These are phyloP conservation scores for Crotalaria pallida DNA, from an alignment of 306 rosid genomes.

Conservation along the genomic window DNA sequence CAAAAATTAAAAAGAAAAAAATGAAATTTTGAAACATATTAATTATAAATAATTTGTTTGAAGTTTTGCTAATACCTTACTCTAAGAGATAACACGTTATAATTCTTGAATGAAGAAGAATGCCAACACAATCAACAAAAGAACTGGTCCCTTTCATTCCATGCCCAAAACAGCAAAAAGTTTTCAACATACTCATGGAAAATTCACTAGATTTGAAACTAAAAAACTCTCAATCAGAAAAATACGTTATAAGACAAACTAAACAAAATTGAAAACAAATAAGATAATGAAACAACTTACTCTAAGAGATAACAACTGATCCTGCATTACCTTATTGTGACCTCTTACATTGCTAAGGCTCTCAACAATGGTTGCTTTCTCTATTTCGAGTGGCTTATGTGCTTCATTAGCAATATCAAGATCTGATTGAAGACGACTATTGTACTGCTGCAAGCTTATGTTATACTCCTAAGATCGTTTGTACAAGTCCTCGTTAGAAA, in stretches of 20 bases:
- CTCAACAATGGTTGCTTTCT: no score
- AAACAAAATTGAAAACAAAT: neutral
- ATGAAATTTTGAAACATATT: no score
- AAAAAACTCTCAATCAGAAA: neutral
- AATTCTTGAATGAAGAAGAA: slow-evolving; percentile 8
- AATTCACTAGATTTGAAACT: neutral
- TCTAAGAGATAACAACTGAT: slow-evolving; percentile 57
- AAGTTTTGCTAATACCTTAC: no score
- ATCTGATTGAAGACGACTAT: no score
- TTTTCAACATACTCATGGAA: neutral
- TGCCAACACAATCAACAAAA: slow-evolving; percentile 7
- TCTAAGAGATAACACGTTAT: no score
- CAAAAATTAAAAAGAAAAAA: no score
- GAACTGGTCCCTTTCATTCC: neutral
- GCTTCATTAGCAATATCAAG: no score
- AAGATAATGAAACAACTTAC: slow-evolving; percentile 41
- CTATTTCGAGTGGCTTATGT: no score
- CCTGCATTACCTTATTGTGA: slow-evolving; percentile 73
- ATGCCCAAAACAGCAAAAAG: neutral
- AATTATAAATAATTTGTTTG: no score
- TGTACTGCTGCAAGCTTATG: no score
- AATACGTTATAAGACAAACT: neutral
- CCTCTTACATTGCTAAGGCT: slow-evolving; percentile 66
- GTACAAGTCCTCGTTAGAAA: no score
- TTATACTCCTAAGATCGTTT: no score